Percentiles rank a stretch among this genome's conserved stretches.
Conservation (phyloP, 2,329 filamentous ascomycete genomes). For the Monosporascus sp. region DNA sequence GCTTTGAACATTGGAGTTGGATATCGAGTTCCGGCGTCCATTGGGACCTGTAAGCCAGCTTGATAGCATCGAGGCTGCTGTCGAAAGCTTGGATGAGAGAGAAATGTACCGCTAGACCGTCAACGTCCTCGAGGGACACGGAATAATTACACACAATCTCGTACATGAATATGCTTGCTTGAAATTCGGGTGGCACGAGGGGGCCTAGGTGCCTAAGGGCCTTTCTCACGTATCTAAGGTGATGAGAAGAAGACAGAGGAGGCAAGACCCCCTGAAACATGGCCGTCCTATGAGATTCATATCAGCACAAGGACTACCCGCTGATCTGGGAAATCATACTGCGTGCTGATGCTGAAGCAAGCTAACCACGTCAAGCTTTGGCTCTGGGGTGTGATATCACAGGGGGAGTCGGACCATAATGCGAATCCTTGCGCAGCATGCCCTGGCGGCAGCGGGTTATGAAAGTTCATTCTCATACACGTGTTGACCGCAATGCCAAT, state of each 20-base stretch:
- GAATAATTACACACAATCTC: conserved; percentile 9
- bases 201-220: conserved; percentile 2
- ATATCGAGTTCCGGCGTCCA: conserved; percentile 7
- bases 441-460: not conserved
- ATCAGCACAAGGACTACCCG: not conserved
- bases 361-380: conserved; percentile 9
- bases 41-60: conserved; percentile 2
- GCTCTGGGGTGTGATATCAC: not conserved
- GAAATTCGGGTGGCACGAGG: not conserved
- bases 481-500: conserved; percentile 8
- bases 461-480: conserved; percentile 7
- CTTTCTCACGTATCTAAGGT: conserved; percentile 6
- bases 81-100: conserved; percentile 7
- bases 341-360: conserved; percentile 7
- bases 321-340: conserved; percentile 1
- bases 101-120: conserved; percentile 2
- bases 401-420: not conserved
- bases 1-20: conserved; percentile 7
- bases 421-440: not conserved
- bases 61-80: conserved; percentile 4
- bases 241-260: conserved; percentile 2
- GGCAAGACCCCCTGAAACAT: conserved; percentile 8
- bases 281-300: conserved; percentile 4
- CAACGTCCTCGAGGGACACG: conserved; percentile 7
- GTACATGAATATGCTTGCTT: conserved; percentile 1